These are phyloP conservation scores for Daldinia childiae DNA, from an alignment of 495 filamentous ascomycete genomes.

Conservation along the genomic window DNA sequence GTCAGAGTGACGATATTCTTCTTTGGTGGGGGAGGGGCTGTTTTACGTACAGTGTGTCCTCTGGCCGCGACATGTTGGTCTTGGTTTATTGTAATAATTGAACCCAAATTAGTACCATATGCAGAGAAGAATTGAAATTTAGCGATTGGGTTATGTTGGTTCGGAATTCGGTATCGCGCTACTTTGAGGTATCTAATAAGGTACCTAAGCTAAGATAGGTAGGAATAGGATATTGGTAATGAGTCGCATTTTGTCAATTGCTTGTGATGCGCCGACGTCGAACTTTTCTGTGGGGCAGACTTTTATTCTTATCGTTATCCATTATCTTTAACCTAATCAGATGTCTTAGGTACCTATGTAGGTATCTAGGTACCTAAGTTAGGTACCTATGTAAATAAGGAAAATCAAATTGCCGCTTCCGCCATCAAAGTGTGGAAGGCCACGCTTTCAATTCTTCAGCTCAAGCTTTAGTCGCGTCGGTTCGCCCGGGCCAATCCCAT, in stretches of 20 bases:
- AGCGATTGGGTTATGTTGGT: background rate
- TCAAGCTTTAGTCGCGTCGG: slow-evolving; percentile 1
- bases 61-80: slow-evolving; percentile 87
- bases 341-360: no score
- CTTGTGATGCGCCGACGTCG: slow-evolving; percentile 12
- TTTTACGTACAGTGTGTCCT: slow-evolving; percentile 81
- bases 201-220: no score
- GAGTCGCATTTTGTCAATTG: slow-evolving; percentile 17
- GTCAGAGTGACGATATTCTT: slow-evolving; percentile 34
- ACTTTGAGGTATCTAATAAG: slow-evolving; percentile 2
- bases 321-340: no score
- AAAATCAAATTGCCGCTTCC: slow-evolving; percentile 25
- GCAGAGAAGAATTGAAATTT: background rate
- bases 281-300: slow-evolving; percentile 28
- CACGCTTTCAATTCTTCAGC: slow-evolving; percentile 26
- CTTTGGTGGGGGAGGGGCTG: slow-evolving; percentile 29
- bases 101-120: background rate
- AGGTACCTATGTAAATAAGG: background rate
- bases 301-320: slow-evolving; percentile 37
- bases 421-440: slow-evolving; percentile 22
- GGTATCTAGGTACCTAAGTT: background rate
- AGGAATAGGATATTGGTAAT: background rate
- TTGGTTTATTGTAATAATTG: slow-evolving; percentile 6
- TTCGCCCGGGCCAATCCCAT: slow-evolving; percentile 10
- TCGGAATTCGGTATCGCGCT: background rate